These are phyloP conservation scores for Penicillium sp. DNA, from an alignment of 2,329 filamentous ascomycete species.

Conservation along the genomic window DNA sequence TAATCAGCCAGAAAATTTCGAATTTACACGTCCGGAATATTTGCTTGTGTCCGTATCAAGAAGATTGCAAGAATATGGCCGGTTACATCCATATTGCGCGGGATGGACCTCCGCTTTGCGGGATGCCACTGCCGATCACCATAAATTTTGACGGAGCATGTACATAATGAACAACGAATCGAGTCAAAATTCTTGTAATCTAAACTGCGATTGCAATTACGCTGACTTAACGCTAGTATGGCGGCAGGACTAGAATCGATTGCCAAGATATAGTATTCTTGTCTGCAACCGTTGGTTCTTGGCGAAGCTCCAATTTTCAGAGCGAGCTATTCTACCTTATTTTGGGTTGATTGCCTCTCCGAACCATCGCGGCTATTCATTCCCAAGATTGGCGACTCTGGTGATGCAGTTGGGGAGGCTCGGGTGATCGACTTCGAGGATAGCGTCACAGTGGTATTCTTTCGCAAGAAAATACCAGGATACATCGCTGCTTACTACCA, in stretches of 20 bases:
- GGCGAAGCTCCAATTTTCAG: constrained; percentile 31
- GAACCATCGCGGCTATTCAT: constrained; percentile 34
- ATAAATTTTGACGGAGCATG: too few relatives aligned
- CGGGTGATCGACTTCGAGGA: constrained; percentile 31
- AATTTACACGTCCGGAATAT: too few relatives aligned
- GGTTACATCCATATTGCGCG: background rate
- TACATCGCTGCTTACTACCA: constrained; percentile 41
- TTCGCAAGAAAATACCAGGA: constrained; percentile 30
- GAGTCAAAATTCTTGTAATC: too few relatives aligned
- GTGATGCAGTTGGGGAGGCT: constrained; percentile 24
- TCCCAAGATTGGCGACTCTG: constrained; percentile 30
- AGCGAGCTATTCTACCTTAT: constrained; percentile 28
- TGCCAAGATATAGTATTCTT: constrained; percentile 4
- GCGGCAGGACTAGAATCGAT: constrained; percentile 4
- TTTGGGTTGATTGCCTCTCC: constrained; percentile 31
- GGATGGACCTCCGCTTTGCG: background rate
- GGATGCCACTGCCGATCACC: too few relatives aligned
- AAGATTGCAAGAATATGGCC: background rate
- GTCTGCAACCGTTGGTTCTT: constrained; percentile 19
- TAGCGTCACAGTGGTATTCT: constrained; percentile 36
- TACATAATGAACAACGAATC: too few relatives aligned
- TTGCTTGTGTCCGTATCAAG: too few relatives aligned
- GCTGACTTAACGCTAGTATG: too few relatives aligned
- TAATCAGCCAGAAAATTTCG: too few relatives aligned
- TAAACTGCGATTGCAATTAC: too few relatives aligned